phyloP scores from a whole-genome alignment of 2,329 filamentous ascomycete species.

The Colletotrichum costaricense region DNA sequence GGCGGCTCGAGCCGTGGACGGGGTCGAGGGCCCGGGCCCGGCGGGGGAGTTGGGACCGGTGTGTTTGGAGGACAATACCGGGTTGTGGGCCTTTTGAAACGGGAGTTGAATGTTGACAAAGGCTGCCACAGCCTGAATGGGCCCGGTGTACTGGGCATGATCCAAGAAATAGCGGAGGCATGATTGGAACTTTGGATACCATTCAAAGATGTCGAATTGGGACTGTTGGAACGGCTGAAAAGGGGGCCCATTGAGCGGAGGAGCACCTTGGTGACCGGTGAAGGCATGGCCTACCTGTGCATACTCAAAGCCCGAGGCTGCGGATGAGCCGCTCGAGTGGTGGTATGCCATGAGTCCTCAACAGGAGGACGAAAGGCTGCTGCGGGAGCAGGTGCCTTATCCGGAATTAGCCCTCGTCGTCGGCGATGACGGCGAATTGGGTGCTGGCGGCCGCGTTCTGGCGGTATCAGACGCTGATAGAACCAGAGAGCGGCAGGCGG shows the following conservation, averaged over 20 bases:
- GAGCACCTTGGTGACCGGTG: conserved; percentile 6
- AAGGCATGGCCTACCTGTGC: conserved; percentile 35
- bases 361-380: not conserved
- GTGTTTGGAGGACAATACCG: conserved; percentile 53
- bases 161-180: conserved; percentile 94
- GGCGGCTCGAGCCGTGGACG: conserved; percentile 41
- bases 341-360: conserved; percentile 32
- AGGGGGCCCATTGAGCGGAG: conserved; percentile 28
- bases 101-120: conserved; percentile 94
- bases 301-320: conserved; percentile 34
- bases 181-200: conserved; percentile 91
- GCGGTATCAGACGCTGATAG: not conserved
- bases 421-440: not conserved
- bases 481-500: not conserved
- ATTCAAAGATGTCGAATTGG: conserved; percentile 86
- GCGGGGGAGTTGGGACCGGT: conserved; percentile 48
- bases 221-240: conserved; percentile 58
- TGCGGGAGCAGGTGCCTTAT: not conserved
- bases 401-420: not conserved
- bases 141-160: conserved; percentile 83
- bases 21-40: conserved; percentile 43
- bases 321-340: conserved; percentile 31
- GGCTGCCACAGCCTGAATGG: conserved; percentile 88
- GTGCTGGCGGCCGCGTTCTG: not conserved
- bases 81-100: conserved; percentile 73